These are phyloP conservation scores for Sicyos edulis DNA, from an alignment of 306 rosid genomes.

Conservation along the genomic window DNA sequence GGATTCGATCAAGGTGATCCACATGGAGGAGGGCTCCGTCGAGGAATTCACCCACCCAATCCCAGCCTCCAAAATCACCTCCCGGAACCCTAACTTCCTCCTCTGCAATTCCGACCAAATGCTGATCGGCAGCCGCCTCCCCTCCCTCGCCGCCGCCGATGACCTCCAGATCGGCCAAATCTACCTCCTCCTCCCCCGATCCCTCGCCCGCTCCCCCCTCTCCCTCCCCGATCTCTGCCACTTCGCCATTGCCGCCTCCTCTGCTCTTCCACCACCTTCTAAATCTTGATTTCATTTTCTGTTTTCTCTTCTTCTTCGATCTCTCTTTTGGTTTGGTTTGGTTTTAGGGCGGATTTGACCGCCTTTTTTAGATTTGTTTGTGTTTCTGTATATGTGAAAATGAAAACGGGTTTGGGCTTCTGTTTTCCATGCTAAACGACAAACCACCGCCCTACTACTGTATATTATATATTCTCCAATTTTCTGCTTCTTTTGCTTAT, in stretches of 20 bases:
- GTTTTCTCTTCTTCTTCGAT: too few species aligned
- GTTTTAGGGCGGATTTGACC: too few species aligned
- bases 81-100: conserved; percentile 34
- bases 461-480: too few species aligned
- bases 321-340: too few species aligned
- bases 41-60: conserved; percentile 40
- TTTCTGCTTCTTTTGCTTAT: too few species aligned
- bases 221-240: conserved; percentile 54
- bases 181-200: conserved; percentile 56
- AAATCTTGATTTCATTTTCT: too few species aligned
- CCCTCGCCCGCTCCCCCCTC: conserved; percentile 33
- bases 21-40: conserved; percentile 30
- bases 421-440: too few species aligned
- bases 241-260: conserved; percentile 55
- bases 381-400: too few species aligned
- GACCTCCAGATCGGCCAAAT: conserved; percentile 55
- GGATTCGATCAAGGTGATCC: conserved; percentile 44
- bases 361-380: too few species aligned
- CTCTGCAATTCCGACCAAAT: conserved; percentile 63
- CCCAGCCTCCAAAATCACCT: conserved; percentile 36
- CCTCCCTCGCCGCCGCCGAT: conserved; percentile 47
- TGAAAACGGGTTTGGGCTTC: too few species aligned
- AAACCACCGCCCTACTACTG: too few species aligned
- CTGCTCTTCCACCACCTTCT: conserved; percentile 13
- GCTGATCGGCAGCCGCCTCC: conserved; percentile 45